Conservation (phyloP, 768 basidiomycete species). For the Mycena kentingensis region DNA sequence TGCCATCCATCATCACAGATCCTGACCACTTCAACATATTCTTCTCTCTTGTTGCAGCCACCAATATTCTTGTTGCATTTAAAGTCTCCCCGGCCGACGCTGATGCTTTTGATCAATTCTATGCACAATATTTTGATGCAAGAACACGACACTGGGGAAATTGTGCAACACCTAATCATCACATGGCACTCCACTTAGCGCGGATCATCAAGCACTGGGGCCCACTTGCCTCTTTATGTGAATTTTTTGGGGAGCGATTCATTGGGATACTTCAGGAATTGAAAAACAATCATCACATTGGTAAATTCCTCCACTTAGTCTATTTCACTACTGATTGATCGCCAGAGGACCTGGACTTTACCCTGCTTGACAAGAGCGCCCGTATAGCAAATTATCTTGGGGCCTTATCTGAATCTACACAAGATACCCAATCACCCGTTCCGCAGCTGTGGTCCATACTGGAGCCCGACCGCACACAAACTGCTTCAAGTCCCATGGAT, state of each 20-base stretch:
- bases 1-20: constrained; percentile 10
- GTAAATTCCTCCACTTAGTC: constrained; percentile 3
- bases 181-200: no score
- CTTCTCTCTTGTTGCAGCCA: constrained; percentile 17
- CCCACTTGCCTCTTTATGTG: no score
- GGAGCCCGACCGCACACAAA: no score
- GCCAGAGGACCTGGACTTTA: constrained; percentile 21
- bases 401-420: constrained; percentile 7
- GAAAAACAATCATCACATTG: constrained; percentile 18
- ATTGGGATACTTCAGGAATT: constrained; percentile 13
- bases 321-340: neutral
- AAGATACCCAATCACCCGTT: neutral
- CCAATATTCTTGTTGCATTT: constrained; percentile 20
- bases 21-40: constrained; percentile 12
- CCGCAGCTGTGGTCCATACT: no score
- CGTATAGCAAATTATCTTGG: constrained; percentile 8
- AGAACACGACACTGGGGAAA: constrained; percentile 1
- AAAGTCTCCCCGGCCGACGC: constrained; percentile 18
- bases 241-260: no score
- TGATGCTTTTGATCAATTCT: no score
- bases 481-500: no score
- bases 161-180: no score
- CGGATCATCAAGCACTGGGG: no score
- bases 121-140: constrained; percentile 6
- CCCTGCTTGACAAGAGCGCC: constrained; percentile 11